phyloP scores from a whole-genome alignment of 306 rosid species.

The Cotoneaster glaucophyllus region DNA sequence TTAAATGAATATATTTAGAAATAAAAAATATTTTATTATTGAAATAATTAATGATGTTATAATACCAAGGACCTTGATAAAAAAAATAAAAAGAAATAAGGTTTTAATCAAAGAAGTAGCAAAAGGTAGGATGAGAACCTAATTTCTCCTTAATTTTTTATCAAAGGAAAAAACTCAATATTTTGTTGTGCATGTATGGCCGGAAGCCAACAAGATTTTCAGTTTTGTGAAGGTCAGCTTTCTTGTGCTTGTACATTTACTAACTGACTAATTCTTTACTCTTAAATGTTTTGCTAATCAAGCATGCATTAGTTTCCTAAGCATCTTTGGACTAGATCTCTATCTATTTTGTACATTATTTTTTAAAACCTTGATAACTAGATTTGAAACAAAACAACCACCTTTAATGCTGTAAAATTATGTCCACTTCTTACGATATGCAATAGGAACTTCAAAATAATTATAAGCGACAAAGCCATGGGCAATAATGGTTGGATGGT shows the following conservation, averaged over 20 bases:
- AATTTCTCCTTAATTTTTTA: no score
- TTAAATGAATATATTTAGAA: no score
- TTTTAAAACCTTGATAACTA: neutral
- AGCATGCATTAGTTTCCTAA: neutral
- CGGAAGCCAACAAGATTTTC: no score
- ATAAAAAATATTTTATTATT: no score
- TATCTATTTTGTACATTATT: neutral
- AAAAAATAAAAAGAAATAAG: no score
- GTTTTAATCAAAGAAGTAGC: no score
- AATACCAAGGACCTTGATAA: no score
- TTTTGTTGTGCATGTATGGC: no score
- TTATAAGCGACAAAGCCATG: conserved; percentile 30
- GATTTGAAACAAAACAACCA: neutral
- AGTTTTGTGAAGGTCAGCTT: no score
- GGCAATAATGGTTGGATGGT: conserved; percentile 31
- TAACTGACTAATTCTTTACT: neutral
- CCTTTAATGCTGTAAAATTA: neutral
- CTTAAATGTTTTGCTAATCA: neutral
- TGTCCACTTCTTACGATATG: neutral
- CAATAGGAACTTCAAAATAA: neutral
- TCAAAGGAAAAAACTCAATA: neutral
- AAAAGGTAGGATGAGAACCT: no score
- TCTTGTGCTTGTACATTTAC: no score
- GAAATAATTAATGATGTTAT: no score
- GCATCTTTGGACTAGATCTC: neutral